Base-by-base conservation (phyloP, 1,139 yeast genomes). In the Debaryomycetaceae sp. region DNA sequence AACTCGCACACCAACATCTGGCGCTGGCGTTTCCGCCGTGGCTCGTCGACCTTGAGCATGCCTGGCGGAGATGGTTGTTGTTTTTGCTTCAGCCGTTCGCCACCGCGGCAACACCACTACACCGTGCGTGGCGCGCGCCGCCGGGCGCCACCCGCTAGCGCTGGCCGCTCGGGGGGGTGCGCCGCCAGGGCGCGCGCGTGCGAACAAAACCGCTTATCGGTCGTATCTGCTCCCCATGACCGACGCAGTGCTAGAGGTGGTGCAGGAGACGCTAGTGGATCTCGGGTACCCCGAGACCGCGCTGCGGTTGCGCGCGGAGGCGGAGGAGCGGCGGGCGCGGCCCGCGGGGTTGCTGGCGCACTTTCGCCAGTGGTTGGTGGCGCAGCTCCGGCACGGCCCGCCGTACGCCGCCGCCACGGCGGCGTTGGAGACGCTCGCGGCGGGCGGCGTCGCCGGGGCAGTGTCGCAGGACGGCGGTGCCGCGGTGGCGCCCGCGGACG, bases 1-100 rank as follows among this genome's bases (percentile, higher is more conserved):
- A 63, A 62, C 28, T 52, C 57, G 43, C 72, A 65, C 17, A 64
- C 70, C 30, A 58, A 47, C 15, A 65, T 56, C 30, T 49, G 45
- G 38, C 71, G 50, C 32, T 55, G 51, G 25, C 71, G 46, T 39
- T 43, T 44, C 18, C 25, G 34, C 7, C 23, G n/a, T 14, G 23
- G 16, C 17, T 26, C 27, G n/a, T n/a, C n/a, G n/a, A n/a, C n/a
- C n/a, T n/a, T n/a, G n/a, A n/a, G n/a, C n/a, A n/a, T n/a, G n/a
- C n/a, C n/a, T n/a, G n/a, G n/a, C n/a, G n/a, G n/a, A n/a, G n/a
- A n/a, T n/a, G n/a, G n/a, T n/a, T n/a, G n/a, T n/a, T n/a, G n/a
- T n/a, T n/a, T n/a, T n/a, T n/a, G n/a, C n/a, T n/a, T n/a, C n/a
- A n/a, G n/a, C n/a, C n/a, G n/a, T n/a, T n/a, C n/a, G n/a, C n/a